These are phyloP conservation scores for Ceratocystis diversiconidia DNA, from an alignment of 2,329 filamentous ascomycete species.

Conservation along the genomic window DNA sequence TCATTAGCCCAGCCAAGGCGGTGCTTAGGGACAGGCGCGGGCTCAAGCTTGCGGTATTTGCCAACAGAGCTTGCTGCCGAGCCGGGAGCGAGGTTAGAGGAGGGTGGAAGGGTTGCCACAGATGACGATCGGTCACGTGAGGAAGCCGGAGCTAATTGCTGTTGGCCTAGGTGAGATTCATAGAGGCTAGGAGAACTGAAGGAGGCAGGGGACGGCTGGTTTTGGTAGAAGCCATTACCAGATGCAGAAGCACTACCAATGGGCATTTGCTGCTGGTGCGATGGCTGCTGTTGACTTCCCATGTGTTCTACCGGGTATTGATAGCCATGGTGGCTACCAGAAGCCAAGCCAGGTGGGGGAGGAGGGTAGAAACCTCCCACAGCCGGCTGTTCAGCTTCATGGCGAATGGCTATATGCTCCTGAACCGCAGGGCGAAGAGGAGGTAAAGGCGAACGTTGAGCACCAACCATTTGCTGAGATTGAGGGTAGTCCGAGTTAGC, in stretches of 20 bases:
- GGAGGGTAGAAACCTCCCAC: constrained; percentile 10
- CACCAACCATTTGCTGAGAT: neutral
- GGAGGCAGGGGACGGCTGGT: constrained; percentile 5
- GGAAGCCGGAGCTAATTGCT: neutral
- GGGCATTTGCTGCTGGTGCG: neutral
- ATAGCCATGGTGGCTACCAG: constrained; percentile 5
- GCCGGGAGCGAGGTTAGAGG: neutral
- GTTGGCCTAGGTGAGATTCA: constrained; percentile 4
- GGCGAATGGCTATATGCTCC: constrained; percentile 6
- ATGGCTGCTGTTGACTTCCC: constrained; percentile 7
- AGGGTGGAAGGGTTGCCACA: constrained; percentile 6
- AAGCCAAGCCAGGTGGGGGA: constrained; percentile 8
- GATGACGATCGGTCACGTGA: constrained; percentile 14
- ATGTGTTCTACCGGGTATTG: constrained; percentile 4
- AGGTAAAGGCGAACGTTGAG: constrained; percentile 14
- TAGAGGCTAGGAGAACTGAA: constrained; percentile 11
- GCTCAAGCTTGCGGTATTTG: constrained; percentile 45
- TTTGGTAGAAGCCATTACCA: neutral
- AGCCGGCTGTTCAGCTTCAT: constrained; percentile 2
- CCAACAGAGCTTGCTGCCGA: constrained; percentile 12
- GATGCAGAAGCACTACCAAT: neutral
- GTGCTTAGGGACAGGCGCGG: constrained; percentile 41
- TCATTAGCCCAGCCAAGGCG: constrained; percentile 33
- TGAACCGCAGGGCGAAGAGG: constrained; percentile 13
- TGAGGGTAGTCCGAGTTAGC: constrained; percentile 8